Evolutionary conservation across 1,139 yeast species (phyloP).

Genomic region (Debaryomyces subglobosus): DNA sequence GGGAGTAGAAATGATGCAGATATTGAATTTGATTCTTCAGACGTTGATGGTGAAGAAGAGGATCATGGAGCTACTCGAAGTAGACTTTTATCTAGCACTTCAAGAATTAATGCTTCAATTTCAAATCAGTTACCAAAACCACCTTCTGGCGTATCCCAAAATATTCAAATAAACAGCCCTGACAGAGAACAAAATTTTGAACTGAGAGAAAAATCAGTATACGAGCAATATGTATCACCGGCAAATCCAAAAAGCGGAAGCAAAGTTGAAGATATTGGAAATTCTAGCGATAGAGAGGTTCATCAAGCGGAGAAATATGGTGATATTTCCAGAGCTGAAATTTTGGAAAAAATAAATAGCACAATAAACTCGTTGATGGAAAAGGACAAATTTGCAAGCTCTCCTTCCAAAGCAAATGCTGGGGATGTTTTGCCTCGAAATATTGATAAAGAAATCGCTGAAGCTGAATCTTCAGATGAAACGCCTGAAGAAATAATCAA

Average conservation of each 20-base stretch:
- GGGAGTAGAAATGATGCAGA: constrained; percentile 11
- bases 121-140: neutral
- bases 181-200: neutral
- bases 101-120: neutral
- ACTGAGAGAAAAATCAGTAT: neutral
- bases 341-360: constrained; percentile 22
- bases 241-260: neutral
- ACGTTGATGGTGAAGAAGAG: constrained; percentile 6
- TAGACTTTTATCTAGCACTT: neutral
- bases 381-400: constrained; percentile 9
- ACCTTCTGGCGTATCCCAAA: neutral
- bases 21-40: constrained; percentile 25
- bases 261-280: neutral
- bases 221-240: neutral
- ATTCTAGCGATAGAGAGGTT: neutral
- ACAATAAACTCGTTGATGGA: constrained; percentile 19
- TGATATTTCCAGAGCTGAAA: constrained; percentile 21
- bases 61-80: neutral
- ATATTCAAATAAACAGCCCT: neutral
- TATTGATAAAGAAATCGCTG: constrained; percentile 8
- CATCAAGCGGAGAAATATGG: constrained; percentile 1
- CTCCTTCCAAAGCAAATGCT: constrained; percentile 3
- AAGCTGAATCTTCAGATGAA: constrained; percentile 12
- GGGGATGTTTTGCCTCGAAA: constrained; percentile 15
- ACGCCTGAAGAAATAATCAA: constrained; percentile 23